phyloP scores from a whole-genome alignment of 768 basidiomycete genomes.

The Kwoniella dejecticola region DNA sequence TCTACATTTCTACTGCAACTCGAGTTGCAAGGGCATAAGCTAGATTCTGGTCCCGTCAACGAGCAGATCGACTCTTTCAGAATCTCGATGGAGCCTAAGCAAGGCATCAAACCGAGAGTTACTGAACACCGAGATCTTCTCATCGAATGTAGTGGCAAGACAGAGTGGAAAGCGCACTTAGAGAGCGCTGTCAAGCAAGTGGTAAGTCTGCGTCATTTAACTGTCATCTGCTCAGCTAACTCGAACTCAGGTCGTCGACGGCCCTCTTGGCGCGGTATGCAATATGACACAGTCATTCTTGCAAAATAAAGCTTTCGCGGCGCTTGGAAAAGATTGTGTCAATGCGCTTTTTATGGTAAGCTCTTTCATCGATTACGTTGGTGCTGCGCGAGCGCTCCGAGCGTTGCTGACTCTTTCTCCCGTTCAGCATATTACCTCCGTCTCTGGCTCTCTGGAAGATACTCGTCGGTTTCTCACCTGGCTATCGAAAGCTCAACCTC shows the following conservation, averaged over 20 bases:
- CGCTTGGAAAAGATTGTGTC: conserved; percentile 11
- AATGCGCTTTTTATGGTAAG: conserved; percentile 23
- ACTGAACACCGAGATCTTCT: conserved; percentile 17
- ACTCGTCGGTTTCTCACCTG: conserved; percentile 26
- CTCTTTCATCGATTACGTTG: background rate
- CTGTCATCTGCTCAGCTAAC: background rate
- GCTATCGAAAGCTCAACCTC: conserved; percentile 32
- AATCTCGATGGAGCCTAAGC: conserved; percentile 13
- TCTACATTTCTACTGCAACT: conserved; percentile 20
- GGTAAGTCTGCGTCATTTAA: conserved; percentile 18
- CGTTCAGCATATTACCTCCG: conserved; percentile 21
- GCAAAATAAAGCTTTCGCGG: conserved; percentile 1
- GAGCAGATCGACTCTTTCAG: conserved; percentile 19
- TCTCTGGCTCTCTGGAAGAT: background rate
- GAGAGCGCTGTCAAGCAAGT: conserved; percentile 12
- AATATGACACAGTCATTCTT: conserved; percentile 21
- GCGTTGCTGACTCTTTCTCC: background rate
- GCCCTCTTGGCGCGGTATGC: conserved; percentile 4
- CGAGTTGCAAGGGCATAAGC: conserved; percentile 14
- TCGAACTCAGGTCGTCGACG: conserved; percentile 2
- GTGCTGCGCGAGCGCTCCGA: background rate
- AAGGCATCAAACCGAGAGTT: background rate
- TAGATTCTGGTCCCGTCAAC: background rate
- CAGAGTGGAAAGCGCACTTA: conserved; percentile 15
- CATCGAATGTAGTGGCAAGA: background rate